Conservation (phyloP, 495 filamentous ascomycete genomes). For the Acidomyces sp. region DNA sequence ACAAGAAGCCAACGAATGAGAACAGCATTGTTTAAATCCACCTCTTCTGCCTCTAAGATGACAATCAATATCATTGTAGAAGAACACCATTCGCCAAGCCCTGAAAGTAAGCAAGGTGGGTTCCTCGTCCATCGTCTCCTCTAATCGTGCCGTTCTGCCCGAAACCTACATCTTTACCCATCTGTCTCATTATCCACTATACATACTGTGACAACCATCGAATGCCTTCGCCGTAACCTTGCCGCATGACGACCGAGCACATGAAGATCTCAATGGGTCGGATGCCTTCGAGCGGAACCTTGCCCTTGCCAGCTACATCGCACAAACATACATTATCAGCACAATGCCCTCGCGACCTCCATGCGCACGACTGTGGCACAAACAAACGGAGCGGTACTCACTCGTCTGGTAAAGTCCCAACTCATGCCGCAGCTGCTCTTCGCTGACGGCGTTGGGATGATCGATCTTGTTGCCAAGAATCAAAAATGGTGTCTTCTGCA, state of each 20-base stretch:
- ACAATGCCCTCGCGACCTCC: background rate
- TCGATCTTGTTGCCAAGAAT: slow-evolving; percentile 98
- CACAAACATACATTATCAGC: background rate
- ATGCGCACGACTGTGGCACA: background rate
- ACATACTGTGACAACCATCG: slow-evolving; percentile 41
- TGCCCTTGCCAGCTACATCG: slow-evolving; percentile 77
- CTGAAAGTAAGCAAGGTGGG: too few relatives aligned
- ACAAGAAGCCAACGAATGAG: too few relatives aligned
- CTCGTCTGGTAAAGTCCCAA: slow-evolving; percentile 81
- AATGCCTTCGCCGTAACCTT: slow-evolving; percentile 74
- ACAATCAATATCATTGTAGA: too few relatives aligned
- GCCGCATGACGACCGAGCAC: slow-evolving; percentile 96
- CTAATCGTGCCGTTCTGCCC: too few relatives aligned
- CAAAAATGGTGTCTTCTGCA: slow-evolving; percentile 81
- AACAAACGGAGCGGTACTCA: slow-evolving; percentile 6
- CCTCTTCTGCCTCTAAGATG: too few relatives aligned
- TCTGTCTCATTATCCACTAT: too few relatives aligned
- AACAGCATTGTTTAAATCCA: too few relatives aligned
- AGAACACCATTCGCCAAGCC: too few relatives aligned
- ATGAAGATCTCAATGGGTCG: slow-evolving; percentile 96
- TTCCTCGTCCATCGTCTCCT: too few relatives aligned
- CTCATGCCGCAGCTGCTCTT: slow-evolving; percentile 84
- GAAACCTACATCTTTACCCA: too few relatives aligned
- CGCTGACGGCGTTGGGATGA: slow-evolving; percentile 83
- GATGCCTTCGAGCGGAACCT: slow-evolving; percentile 87